Percentiles rank a stretch among this genome's conserved stretches.
phyloP scores from a whole-genome alignment of 2,329 filamentous ascomycete species.

The Lachnellula hyalina region DNA sequence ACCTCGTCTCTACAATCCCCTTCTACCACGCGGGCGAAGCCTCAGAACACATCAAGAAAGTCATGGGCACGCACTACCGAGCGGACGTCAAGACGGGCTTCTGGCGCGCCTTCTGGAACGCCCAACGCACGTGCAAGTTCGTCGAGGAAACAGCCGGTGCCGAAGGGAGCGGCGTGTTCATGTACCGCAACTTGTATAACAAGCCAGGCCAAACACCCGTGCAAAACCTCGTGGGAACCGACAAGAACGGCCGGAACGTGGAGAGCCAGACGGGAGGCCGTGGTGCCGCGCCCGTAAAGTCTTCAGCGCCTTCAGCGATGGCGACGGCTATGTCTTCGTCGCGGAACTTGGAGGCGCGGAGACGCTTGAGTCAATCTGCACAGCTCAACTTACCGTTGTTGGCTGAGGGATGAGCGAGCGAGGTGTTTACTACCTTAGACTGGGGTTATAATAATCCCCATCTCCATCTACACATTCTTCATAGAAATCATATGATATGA shows the following conservation, averaged over 20 bases:
- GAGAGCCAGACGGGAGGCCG: conserved; percentile 11
- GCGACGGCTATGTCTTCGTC: conserved; percentile 25
- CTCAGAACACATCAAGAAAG: conserved; percentile 49
- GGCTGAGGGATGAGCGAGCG: conserved; percentile 16
- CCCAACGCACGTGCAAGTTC: conserved; percentile 31
- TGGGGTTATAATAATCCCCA: too few relatives aligned
- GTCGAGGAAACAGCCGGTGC: conserved; percentile 31
- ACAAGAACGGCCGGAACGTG: conserved; percentile 7
- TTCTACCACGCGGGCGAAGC: conserved; percentile 57
- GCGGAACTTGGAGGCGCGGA: conserved; percentile 23
- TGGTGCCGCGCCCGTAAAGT: not conserved
- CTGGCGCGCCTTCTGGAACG: conserved; percentile 33
- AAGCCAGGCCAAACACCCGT: conserved; percentile 21
- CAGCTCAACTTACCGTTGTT: conserved; percentile 27
- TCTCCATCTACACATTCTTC: not conserved
- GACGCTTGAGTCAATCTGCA: conserved; percentile 26
- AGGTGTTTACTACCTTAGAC: too few relatives aligned
- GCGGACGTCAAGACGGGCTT: conserved; percentile 35
- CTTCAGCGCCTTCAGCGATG: conserved; percentile 11
- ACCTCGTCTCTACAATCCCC: conserved; percentile 56
- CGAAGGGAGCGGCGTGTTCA: conserved; percentile 31
- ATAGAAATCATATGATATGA: not conserved
- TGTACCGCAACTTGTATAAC: conserved; percentile 31
- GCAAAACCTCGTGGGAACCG: conserved; percentile 12
- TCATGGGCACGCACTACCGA: conserved; percentile 52